Conservation (phyloP, 495 filamentous ascomycete species). For the Cairneyella variabilis region DNA sequence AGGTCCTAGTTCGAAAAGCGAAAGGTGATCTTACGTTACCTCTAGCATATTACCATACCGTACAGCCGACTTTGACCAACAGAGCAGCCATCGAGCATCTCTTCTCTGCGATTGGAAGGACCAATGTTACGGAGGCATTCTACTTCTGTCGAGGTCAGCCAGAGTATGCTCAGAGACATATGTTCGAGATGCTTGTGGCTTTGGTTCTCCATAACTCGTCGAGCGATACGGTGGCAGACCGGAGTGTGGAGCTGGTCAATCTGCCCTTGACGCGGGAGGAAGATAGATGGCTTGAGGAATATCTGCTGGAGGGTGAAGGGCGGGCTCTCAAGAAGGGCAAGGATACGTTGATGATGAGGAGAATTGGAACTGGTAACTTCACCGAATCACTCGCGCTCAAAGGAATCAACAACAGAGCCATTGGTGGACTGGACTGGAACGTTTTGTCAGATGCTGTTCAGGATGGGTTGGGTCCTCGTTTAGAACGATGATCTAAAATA, state of each 20-base stretch:
- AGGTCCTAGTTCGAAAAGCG: slow-evolving; percentile 58
- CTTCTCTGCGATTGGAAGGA: slow-evolving; percentile 62
- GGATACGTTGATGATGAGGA: slow-evolving; percentile 67
- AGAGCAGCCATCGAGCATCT: slow-evolving; percentile 56
- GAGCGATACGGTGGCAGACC: slow-evolving; percentile 44
- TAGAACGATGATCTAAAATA: slow-evolving; percentile 7
- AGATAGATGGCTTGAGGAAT: slow-evolving; percentile 68
- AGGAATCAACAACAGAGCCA: slow-evolving; percentile 9
- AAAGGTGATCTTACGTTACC: slow-evolving; percentile 60
- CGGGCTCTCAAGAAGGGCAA: slow-evolving; percentile 56
- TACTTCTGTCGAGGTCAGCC: slow-evolving; percentile 65
- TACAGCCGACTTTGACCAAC: slow-evolving; percentile 59
- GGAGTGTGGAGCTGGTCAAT: slow-evolving; percentile 65
- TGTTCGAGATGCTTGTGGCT: slow-evolving; percentile 65
- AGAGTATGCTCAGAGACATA: slow-evolving; percentile 51
- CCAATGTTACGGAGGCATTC: slow-evolving; percentile 67
- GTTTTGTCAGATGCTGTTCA: slow-evolving; percentile 15
- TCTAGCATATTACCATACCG: slow-evolving; percentile 73
- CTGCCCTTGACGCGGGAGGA: slow-evolving; percentile 65
- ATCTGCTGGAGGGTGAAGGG: slow-evolving; percentile 57
- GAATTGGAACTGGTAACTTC: slow-evolving; percentile 52
- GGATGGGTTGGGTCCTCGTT: slow-evolving; percentile 21
- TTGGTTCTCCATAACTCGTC: slow-evolving; percentile 49
- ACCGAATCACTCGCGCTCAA: slow-evolving; percentile 18
- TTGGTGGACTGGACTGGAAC: slow-evolving; percentile 23